Evolutionary conservation across 2,329 filamentous ascomycete species (phyloP), one percentile per base, ranked within the genome.

Genomic region (Penicillium concentricum): DNA sequence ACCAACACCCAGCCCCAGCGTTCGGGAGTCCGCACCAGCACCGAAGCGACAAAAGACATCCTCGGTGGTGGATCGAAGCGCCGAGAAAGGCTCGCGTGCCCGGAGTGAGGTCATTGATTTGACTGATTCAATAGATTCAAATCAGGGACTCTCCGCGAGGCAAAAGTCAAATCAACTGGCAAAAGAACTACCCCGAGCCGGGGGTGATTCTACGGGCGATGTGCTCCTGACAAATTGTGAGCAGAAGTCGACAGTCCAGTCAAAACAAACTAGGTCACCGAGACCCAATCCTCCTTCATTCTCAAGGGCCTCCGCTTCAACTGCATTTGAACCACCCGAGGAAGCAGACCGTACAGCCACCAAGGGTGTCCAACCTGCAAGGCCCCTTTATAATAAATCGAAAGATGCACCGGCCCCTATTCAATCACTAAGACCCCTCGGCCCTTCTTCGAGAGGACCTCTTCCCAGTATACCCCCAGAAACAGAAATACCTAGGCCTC

Each of bases 1-100:
- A 18, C 61, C 61, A 18, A 34, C 37, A 13, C 49, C 61, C 39
- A 60, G 50, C 26, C 10, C 61, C 39, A 60, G 50, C 26, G 9
- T 43, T 5, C 48, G 39, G 6, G 68, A 69, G 44, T 44, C 39
- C 8, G 69, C 72, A 51, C 68, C 69, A 35, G 61, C 72, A 5
- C 51, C 65, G 5, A 78, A 78, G 61, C 71, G 72, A 34, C 68
- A 64, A 44, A 72, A 63, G 51, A 60, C 63, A 20, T 55, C 53
- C n/a, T 52, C 66, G 9, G 48, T 52, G 26, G 9, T 34, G 57
- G 63, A 54, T 54, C 64, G 34, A 61, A 41, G 16, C 12, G 22
- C 44, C n/a, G 51, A 42, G 22, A 58, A 39, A 28, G 57, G 47
- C 18, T 43, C 48, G 18, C 56, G 26, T 48, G 35, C 51, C 18